These are phyloP conservation scores for Rhynchospora pubera DNA, from an alignment of 176 grass and related monocot species.

Conservation along the genomic window DNA sequence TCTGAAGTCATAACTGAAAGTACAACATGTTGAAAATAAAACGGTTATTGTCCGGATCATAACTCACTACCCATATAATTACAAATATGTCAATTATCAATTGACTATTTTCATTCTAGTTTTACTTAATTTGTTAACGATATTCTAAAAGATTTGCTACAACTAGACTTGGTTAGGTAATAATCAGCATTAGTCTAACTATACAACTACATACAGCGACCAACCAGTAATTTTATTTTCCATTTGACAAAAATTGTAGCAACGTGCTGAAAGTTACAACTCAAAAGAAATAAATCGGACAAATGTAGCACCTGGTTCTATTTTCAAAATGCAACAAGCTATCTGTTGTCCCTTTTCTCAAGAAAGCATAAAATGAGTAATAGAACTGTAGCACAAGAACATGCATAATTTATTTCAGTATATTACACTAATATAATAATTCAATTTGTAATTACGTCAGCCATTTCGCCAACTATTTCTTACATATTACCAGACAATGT, in stretches of 20 bases:
- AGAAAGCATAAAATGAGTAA: neutral
- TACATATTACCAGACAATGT: neutral
- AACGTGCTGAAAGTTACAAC: too few relatives aligned
- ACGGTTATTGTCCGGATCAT: neutral
- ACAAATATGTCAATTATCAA: neutral
- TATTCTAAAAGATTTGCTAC: neutral
- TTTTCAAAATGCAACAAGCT: too few relatives aligned
- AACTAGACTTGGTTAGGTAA: neutral
- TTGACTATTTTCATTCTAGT: neutral
- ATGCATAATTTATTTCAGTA: neutral
- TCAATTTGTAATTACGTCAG: neutral
- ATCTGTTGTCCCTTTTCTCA: neutral
- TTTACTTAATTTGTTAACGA: neutral
- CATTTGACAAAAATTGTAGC: neutral
- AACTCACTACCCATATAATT: neutral
- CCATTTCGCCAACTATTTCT: neutral
- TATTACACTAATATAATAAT: neutral
- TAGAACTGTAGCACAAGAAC: neutral
- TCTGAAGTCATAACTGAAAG: neutral
- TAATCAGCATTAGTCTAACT: neutral
- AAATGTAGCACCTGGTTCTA: too few relatives aligned
- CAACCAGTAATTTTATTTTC: neutral
- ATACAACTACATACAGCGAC: neutral
- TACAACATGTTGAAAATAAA: neutral
- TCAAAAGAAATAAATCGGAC: too few relatives aligned